Percentiles rank a stretch among this genome's conserved stretches.
Evolutionary conservation across 805 yeast genomes (phyloP).

Genomic region (Saccharomycopsis capsularis): DNA sequence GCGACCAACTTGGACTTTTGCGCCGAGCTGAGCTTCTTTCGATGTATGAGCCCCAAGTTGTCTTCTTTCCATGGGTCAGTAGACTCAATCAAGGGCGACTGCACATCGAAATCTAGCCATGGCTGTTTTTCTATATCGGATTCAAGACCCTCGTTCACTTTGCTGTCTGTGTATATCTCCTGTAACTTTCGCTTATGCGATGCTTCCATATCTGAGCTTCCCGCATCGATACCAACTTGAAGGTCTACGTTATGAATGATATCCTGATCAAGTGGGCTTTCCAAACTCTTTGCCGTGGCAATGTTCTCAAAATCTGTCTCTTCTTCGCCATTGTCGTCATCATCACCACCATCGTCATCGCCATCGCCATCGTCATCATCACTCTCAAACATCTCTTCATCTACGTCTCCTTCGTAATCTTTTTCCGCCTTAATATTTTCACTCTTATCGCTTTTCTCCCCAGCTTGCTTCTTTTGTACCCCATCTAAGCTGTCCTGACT

Average conservation of each 20-base stretch:
- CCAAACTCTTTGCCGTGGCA: neutral
- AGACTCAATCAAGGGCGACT: neutral
- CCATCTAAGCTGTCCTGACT: neutral
- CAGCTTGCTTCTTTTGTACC: neutral
- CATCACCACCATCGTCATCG: neutral
- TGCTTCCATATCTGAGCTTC: neutral
- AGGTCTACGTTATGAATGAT: no score
- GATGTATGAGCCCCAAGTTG: neutral
- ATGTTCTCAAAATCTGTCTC: conserved; percentile 7
- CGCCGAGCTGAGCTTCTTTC: conserved; percentile 1
- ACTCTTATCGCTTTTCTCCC: neutral
- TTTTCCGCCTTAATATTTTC: neutral
- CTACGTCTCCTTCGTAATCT: conserved; percentile 4
- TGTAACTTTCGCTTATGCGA: neutral
- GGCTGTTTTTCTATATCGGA: conserved; percentile 1
- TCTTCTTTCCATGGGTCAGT: neutral
- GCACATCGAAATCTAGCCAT: neutral
- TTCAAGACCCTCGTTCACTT: neutral
- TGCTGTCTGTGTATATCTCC: no score
- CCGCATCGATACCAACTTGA: neutral
- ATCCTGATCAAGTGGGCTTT: no score
- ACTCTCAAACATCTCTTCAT: neutral
- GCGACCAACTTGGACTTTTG: conserved; percentile 32
- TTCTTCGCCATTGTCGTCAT: conserved; percentile 1
- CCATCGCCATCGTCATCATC: neutral